Evolutionary conservation across 176 grass and related monocot species (phyloP), one percentile per base, ranked within the genome.

Genomic region (Typha latifolia): DNA sequence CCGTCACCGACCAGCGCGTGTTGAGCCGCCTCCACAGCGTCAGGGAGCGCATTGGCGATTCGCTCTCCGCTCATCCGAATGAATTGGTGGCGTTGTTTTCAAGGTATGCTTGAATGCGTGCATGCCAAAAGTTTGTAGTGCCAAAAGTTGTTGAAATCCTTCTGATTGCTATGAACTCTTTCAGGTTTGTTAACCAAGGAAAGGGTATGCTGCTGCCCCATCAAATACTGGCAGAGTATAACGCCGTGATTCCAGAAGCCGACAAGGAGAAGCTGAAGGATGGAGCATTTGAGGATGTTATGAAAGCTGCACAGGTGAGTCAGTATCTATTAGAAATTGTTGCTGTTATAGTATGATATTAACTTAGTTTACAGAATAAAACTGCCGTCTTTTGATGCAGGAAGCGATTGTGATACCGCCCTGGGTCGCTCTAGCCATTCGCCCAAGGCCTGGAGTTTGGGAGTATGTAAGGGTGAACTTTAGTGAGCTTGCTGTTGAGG

Each of bases 71-170:
- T 4, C 94, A 99, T 75, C 89, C 89, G 5, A 99, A 99, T 79
- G 94, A 99, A 81, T 85, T 99, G 21, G 86, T 93, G 21, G 89
- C 94, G 14, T 81, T 93, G 69, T 99, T 99, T 86, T 93, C 94
- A 71, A 99, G 94, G 94, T 99, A 10, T 69, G 43, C 4, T 69
- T 47, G 12, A 14, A 19, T 67, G 47, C 72, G 37, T 65, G 32
- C 61, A 66, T 63, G 52, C 6, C 3, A 27, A 20, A 37, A 26
- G 32, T 53, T 57, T 21, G 15, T 21, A 57, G 20, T 21, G 5
- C 15, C 53, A 16, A 57, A 57, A 20, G 4, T 2, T 57, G 51
- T 56, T 56, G 51, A 19, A n/a, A 56, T 12, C 15, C 6, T 21
- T 57, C 20, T 57, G 5, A 8, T 9, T 19, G 20, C 3, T 18